Percentiles rank a stretch among this genome's conserved stretches.
Conservation (phyloP, 441 rosid species). For the Jatropha podagrica region DNA sequence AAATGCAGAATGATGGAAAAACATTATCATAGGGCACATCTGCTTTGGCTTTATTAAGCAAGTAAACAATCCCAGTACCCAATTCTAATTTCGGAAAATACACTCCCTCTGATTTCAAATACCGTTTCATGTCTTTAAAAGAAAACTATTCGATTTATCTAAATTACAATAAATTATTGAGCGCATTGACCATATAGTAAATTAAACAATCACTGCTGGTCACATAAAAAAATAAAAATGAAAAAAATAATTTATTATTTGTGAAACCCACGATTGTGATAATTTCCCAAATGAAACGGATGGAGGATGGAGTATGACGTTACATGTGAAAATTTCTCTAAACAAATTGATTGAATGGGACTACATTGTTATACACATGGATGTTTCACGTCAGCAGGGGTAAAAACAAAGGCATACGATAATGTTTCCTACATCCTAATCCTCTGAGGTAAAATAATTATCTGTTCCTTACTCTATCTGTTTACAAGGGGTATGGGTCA, state of each 20-base stretch:
- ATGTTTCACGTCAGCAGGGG: not conserved
- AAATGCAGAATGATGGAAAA: too few species aligned
- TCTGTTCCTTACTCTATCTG: slow-evolving; percentile 23
- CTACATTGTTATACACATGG: not conserved
- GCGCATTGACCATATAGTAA: too few species aligned
- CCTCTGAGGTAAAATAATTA: slow-evolving; percentile 21
- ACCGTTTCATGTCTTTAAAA: too few species aligned
- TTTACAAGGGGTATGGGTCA: slow-evolving; percentile 17
- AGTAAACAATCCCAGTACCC: not conserved
- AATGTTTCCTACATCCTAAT: not conserved
- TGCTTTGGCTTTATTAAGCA: not conserved
- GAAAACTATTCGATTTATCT: too few species aligned
- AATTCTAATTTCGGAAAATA: not conserved
- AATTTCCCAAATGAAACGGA: too few species aligned
- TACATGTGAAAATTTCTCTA: slow-evolving; percentile 2
- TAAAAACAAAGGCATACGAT: not conserved
- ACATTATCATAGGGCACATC: too few species aligned
- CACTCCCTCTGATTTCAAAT: too few species aligned
- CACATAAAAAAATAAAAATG: too few species aligned
- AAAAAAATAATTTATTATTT: too few species aligned
- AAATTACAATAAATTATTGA: too few species aligned
- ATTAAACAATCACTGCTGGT: too few species aligned
- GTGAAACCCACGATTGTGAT: too few species aligned
- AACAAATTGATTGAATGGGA: not conserved
- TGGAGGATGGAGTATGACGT: not conserved